Evolutionary conservation across 139 green algal species (phyloP), one percentile per base, ranked within the genome.

Genomic region (Chlorella sp.): DNA sequence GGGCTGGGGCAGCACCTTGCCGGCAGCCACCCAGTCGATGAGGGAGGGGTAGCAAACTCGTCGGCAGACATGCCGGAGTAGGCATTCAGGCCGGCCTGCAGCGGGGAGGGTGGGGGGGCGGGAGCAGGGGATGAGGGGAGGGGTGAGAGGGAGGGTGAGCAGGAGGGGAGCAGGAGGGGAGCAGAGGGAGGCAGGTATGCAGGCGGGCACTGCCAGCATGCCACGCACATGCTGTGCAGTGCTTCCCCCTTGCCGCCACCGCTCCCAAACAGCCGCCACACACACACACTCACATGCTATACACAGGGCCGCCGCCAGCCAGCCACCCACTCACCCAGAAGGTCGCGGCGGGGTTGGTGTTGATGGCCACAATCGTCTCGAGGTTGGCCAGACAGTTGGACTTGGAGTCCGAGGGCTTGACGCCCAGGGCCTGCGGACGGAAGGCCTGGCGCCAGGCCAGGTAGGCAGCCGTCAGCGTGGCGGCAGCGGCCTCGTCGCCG

Each of bases 71-170:
- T 57, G 37, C 16, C 77, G 32, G 77, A 82, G 77, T 82, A 82
- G 77, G 77, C 77, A 21, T 82, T 82, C 21, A 82, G 77, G 77
- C 77, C 77, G 77, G 77, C 77, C 77, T 82, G 77, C 37, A 79
- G 32, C 3, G 16, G 16, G 28, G 75, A 34, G 75, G 75, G 16
- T 2, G 21, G 75, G 34, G 34, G 75, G 75, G 22, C n/a, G 75
- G 34, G n/a, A 34, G 34, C 1, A 34, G 42, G 75, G 34, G 34
- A 32, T 34, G 34, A 48, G 34, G 75, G 18, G 1, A 53, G 75
- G 15, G 36, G 34, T 57, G 34, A 53, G 18, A 0, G 34, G 1
- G 71, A 77, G 26, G 26, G 66, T 75, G 21, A 22, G 11, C 18
- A 75, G 26, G 28, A 14, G 28, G 26, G 26, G 69, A 34, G 26